These are phyloP conservation scores for Xylaria polymorpha DNA, from an alignment of 2,329 filamentous ascomycete species.

Conservation along the genomic window DNA sequence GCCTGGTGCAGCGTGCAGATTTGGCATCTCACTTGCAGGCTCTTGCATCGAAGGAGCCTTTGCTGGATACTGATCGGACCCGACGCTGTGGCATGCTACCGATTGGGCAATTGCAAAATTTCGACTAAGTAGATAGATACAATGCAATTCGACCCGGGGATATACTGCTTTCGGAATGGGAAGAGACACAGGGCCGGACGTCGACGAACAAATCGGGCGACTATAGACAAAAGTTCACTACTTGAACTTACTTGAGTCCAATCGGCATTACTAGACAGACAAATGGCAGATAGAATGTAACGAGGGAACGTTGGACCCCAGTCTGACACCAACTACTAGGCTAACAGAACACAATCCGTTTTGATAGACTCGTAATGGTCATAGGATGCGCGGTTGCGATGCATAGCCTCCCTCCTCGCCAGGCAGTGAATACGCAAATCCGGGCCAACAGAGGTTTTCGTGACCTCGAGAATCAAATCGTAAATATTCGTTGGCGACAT, in stretches of 20 bases:
- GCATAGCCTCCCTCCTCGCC: constrained; percentile 21
- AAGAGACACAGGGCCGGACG: neutral
- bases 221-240: neutral
- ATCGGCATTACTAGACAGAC: neutral
- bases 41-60: constrained; percentile 22
- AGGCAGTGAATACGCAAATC: neutral
- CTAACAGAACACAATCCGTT: constrained; percentile 4
- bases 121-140: neutral
- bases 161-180: neutral
- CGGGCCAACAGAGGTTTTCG: neutral
- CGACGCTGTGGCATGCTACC: constrained; percentile 35
- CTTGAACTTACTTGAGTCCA: neutral
- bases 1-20: constrained; percentile 12
- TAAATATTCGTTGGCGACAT: neutral
- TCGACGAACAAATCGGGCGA: neutral
- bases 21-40: constrained; percentile 35
- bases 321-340: constrained; percentile 8
- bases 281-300: neutral
- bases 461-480: neutral
- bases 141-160: neutral
- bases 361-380: constrained; percentile 3
- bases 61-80: constrained; percentile 32
- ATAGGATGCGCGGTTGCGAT: constrained; percentile 18
- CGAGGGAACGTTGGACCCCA: neutral
- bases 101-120: constrained; percentile 31